Percentiles rank a stretch among this genome's conserved stretches.
Evolutionary conservation across 441 rosid species (phyloP).

Genomic region (Pelargonium fulgidum): DNA sequence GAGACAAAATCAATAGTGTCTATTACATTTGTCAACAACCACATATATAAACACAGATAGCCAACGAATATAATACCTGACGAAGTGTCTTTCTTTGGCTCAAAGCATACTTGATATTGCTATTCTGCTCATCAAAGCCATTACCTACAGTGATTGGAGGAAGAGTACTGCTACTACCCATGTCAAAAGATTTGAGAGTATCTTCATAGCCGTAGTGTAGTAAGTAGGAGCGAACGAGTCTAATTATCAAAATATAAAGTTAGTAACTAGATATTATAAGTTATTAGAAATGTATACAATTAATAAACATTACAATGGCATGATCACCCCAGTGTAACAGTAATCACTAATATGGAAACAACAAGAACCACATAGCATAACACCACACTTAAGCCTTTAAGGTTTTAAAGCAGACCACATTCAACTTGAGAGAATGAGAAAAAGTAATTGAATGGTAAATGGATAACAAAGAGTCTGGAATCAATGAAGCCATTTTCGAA

Average conservation of each 20-base stretch:
- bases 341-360: background rate
- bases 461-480: background rate
- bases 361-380: background rate
- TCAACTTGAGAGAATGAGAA: background rate
- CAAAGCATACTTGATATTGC: slow-evolving; percentile 55
- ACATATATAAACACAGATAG: background rate
- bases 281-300: background rate
- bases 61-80: slow-evolving; percentile 46
- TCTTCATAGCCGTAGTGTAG: slow-evolving; percentile 90
- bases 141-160: slow-evolving; percentile 63
- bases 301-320: background rate
- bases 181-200: slow-evolving; percentile 74
- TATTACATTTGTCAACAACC: background rate
- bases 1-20: background rate
- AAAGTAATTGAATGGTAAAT: background rate
- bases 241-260: slow-evolving; percentile 28
- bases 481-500: background rate
- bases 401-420: background rate
- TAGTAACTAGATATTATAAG: background rate
- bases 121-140: slow-evolving; percentile 46
- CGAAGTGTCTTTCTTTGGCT: slow-evolving; percentile 65
- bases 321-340: background rate
- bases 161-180: slow-evolving; percentile 61
- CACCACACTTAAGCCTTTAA: background rate
- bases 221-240: slow-evolving; percentile 83